Evolutionary conservation across 495 filamentous ascomycete species (phyloP).

Genomic region (Podospora australis): DNA sequence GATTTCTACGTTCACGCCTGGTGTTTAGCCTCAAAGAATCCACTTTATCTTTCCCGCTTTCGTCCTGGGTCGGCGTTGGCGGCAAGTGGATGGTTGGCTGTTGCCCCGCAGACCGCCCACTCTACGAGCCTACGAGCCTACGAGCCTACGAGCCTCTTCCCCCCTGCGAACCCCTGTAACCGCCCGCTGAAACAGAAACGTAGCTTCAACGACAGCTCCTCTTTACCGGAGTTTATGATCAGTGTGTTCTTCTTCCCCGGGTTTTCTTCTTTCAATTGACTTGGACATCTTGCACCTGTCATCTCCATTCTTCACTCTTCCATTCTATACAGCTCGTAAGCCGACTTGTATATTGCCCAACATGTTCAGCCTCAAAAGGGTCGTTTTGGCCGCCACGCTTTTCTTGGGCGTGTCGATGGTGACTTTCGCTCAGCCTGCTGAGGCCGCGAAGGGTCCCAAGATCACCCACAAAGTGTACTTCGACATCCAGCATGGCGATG

Average conservation of each 20-base stretch:
- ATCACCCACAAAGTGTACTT: conserved; percentile 98
- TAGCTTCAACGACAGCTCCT: conserved; percentile 25
- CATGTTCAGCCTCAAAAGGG: conserved; percentile 52
- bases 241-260: not conserved
- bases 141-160: not conserved
- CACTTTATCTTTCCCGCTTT: not conserved
- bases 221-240: not conserved
- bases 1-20: not conserved
- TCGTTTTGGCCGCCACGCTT: conserved; percentile 62
- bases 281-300: conserved; percentile 2
- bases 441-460: conserved; percentile 84
- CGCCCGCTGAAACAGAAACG: conserved; percentile 26
- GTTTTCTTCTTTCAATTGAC: conserved; percentile 14
- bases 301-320: conserved; percentile 1
- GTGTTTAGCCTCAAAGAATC: not conserved
- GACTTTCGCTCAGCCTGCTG: conserved; percentile 62
- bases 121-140: not conserved
- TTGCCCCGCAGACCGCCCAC: not conserved
- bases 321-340: not conserved
- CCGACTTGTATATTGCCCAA: conserved; percentile 7
- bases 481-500: conserved; percentile 85
- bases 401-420: conserved; percentile 66
- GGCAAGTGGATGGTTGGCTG: not conserved
- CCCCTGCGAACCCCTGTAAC: conserved; percentile 13
- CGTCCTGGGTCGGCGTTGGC: not conserved